A percentile compares a stretch with the other conserved stretches of the same genome.
Evolutionary conservation across 805 yeast genomes (phyloP).

Genomic region (Candida silvatica): DNA sequence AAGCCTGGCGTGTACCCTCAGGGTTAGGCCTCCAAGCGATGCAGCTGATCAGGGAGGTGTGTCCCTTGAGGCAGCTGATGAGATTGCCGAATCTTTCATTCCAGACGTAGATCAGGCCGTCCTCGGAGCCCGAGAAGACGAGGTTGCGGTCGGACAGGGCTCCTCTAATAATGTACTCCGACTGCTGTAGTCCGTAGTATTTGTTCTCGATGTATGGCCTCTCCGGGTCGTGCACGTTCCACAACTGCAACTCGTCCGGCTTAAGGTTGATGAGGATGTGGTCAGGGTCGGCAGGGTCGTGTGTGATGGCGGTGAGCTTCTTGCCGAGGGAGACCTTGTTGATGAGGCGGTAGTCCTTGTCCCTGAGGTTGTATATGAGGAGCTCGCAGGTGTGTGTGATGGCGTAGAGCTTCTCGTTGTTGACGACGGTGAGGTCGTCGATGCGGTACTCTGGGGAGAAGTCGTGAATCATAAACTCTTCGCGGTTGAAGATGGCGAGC

Average conservation of each 20-base stretch:
- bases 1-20: slow-evolving; percentile 27
- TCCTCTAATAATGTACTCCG: slow-evolving; percentile 62
- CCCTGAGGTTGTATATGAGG: slow-evolving; percentile 46
- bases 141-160: slow-evolving; percentile 71
- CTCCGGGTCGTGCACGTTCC: slow-evolving; percentile 60
- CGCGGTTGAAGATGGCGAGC: slow-evolving; percentile 37
- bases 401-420: slow-evolving; percentile 51
- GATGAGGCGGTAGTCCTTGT: slow-evolving; percentile 23
- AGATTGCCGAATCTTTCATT: slow-evolving; percentile 63
- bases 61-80: slow-evolving; percentile 53
- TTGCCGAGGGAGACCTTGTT: slow-evolving; percentile 39
- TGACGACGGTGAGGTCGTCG: slow-evolving; percentile 60
- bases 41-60: slow-evolving; percentile 59
- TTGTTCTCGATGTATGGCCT: slow-evolving; percentile 41
- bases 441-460: slow-evolving; percentile 34
- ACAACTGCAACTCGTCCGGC: slow-evolving; percentile 71
- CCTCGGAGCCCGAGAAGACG: slow-evolving; percentile 77
- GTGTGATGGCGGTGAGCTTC: slow-evolving; percentile 54
- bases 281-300: slow-evolving; percentile 45
- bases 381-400: slow-evolving; percentile 57
- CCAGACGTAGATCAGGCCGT: slow-evolving; percentile 74
- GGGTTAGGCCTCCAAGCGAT: slow-evolving; percentile 56
- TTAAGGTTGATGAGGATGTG: slow-evolving; percentile 52
- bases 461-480: slow-evolving; percentile 18
- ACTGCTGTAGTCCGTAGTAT: slow-evolving; percentile 66